Percentiles rank a stretch among this genome's conserved stretches.
Conservation (phyloP, 371 early-diverging fungal species). For the Actinomortierella ambigua region DNA sequence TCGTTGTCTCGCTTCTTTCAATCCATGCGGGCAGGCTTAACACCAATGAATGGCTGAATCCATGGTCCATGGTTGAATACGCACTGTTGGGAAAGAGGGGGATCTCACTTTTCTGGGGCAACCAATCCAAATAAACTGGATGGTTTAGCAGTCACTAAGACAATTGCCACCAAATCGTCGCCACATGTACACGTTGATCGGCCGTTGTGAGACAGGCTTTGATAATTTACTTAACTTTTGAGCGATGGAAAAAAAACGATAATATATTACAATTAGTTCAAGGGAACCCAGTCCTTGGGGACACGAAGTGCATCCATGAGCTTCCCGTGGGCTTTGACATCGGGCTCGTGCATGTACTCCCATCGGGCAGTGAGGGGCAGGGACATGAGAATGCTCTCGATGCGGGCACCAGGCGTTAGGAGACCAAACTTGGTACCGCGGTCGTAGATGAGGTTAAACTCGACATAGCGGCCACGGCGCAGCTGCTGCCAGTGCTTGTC, state of each 20-base stretch:
- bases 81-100: too few species aligned
- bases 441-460: conserved; percentile 89
- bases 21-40: too few species aligned
- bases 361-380: conserved; percentile 85
- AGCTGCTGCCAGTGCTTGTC: conserved; percentile 86
- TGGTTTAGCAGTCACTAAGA: too few species aligned
- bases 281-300: conserved; percentile 83
- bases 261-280: conserved; percentile 3
- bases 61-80: too few species aligned
- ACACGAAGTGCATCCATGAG: conserved; percentile 79
- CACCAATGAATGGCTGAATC: too few species aligned
- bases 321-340: conserved; percentile 61
- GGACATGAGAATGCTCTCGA: conserved; percentile 87
- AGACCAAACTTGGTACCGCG: conserved; percentile 92
- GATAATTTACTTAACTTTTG: too few species aligned
- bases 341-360: conserved; percentile 86
- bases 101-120: too few species aligned
- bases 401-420: conserved; percentile 84
- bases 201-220: too few species aligned
- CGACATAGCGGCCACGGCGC: conserved; percentile 88
- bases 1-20: too few species aligned
- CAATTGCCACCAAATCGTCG: too few species aligned
- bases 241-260: not conserved
- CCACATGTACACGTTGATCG: too few species aligned
- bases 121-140: too few species aligned